These are phyloP conservation scores for Trypanosoma lewisi DNA, from an alignment of 208 protist genomes.

Conservation along the genomic window DNA sequence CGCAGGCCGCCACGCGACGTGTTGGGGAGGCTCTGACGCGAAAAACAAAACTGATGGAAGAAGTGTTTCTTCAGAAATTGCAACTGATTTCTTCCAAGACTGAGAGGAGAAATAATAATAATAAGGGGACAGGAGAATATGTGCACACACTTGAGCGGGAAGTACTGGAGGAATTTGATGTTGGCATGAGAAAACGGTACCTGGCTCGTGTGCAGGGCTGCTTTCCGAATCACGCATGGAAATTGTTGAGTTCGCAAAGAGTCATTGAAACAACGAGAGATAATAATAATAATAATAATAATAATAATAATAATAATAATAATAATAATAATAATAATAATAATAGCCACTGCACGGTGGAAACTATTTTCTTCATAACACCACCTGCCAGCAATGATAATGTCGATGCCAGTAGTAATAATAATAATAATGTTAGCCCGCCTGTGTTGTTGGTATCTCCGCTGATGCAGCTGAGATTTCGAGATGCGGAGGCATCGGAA, in stretches of 20 bases:
- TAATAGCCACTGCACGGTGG: background rate
- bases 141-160: background rate
- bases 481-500: constrained; percentile 7
- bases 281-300: constrained; percentile 3
- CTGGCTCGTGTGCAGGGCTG: constrained; percentile 39
- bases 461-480: constrained; percentile 19
- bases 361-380: constrained; percentile 2
- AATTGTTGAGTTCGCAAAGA: background rate
- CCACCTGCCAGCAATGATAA: background rate
- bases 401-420: background rate
- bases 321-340: constrained; percentile 3
- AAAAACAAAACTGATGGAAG: constrained; percentile 66
- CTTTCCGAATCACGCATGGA: constrained; percentile 18
- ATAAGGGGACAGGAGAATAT: background rate
- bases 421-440: background rate
- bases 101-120: background rate
- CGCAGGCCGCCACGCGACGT: constrained; percentile 39
- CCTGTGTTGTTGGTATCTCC: constrained; percentile 17
- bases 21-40: constrained; percentile 54
- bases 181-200: constrained; percentile 43
- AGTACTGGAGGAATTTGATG: constrained; percentile 13
- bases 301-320: constrained; percentile 4
- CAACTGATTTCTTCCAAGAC: background rate
- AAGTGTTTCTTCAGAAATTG: constrained; percentile 24
- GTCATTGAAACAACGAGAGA: no score